phyloP scores from a whole-genome alignment of 441 rosid genomes.

The Cnidoscolus chayamansa region DNA sequence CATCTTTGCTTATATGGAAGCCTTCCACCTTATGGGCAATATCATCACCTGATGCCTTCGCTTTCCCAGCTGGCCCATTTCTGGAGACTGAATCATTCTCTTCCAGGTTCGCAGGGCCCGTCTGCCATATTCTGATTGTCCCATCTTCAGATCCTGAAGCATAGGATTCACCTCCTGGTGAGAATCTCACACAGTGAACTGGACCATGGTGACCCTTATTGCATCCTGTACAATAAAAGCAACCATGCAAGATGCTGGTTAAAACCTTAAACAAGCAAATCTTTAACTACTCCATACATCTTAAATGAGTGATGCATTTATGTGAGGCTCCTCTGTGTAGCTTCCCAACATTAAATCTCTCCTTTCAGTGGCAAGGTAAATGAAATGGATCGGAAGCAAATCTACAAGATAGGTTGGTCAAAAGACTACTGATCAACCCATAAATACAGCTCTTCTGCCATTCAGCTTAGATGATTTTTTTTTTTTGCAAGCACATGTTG shows the following conservation, averaged over 20 bases:
- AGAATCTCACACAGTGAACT: conserved; percentile 83
- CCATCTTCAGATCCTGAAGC: conserved; percentile 99
- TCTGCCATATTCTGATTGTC: conserved; percentile 93
- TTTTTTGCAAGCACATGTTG: not conserved
- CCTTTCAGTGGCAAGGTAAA: not conserved
- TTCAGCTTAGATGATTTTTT: not conserved
- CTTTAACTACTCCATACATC: not conserved
- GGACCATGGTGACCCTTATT: conserved; percentile 99
- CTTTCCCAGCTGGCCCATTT: conserved; percentile 53
- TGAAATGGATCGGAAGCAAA: not conserved
- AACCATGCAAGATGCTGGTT: not conserved
- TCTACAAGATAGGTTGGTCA: not conserved
- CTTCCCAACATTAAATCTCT: not conserved
- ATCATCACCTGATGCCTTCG: conserved; percentile 62
- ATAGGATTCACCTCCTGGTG: conserved; percentile 93
- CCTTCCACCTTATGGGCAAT: conserved; percentile 60
- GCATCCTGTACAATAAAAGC: conserved; percentile 53
- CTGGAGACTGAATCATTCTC: conserved; percentile 38
- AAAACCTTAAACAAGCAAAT: not conserved
- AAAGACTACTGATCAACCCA: not conserved
- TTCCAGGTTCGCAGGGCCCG: conserved; percentile 47
- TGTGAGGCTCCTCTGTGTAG: not conserved
- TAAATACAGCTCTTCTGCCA: not conserved
- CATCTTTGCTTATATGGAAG: conserved; percentile 53
- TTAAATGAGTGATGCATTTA: not conserved